Evolutionary conservation across 2,329 filamentous ascomycete species (phyloP), one percentile per base, ranked within the genome.

Genomic region (Coleophoma crateriformis): DNA sequence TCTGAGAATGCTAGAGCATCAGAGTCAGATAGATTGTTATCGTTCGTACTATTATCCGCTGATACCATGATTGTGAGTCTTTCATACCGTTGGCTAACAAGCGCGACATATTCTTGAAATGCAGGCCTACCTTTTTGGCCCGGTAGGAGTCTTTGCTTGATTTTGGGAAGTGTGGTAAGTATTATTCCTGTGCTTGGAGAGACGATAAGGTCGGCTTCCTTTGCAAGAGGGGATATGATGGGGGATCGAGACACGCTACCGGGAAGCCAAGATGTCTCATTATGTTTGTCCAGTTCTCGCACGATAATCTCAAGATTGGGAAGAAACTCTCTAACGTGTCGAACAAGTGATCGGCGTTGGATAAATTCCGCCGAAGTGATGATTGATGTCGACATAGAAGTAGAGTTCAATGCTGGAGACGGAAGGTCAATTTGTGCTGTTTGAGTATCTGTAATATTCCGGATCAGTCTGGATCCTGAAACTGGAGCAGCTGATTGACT

Each of bases 141-240:
- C 0, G 88, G 88, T 0, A 90, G 71, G 3, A 85, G 73, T 44
- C 76, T 79, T 60, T 96, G 91, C 40, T 84, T 85, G 22, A 87
- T 74, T 55, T 85, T 82, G 53, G 91, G 80, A 5, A 91, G 69
- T 0, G 80, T 87, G 1, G 88, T 88, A 17, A 87, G 61, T 1
- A 95, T 65, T 3, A 95, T 69, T 0, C 87, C 90, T 0, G 78
- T 81, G 0, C 72, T 74, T 0, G 88, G 82, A 0, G 88, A 88
- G 5, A 91, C 59, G 1, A 86, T 78, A 3, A 96, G 67, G 58
- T 96, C 90, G 3, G 88, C 85, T 63, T 90, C 86, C 6, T 71
- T 68, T 1, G 68, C 67, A 1, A 77, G 64, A 0, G 68, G 55
- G 0, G 71, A 74, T 4, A 59, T 51, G 3, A 68, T 50, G n/a